These are phyloP conservation scores for Helichrysum umbraculigerum DNA, from an alignment of 129 eudicot species.

Conservation along the genomic window DNA sequence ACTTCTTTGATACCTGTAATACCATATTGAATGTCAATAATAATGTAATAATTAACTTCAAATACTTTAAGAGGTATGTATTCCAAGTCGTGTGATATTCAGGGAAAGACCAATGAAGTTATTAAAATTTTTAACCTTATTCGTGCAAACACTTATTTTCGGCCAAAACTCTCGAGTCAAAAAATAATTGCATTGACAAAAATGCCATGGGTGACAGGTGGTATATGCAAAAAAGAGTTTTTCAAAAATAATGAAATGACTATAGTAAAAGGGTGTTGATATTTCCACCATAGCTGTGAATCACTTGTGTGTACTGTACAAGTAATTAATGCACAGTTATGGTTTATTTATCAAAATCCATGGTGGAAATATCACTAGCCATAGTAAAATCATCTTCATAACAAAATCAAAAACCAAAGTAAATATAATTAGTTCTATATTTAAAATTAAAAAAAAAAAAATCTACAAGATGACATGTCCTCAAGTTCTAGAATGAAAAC, in stretches of 20 bases:
- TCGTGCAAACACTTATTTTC: not conserved
- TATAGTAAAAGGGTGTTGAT: too few relatives aligned
- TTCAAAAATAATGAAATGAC: not conserved
- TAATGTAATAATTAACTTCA: not conserved
- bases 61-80: not conserved
- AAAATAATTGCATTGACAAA: not conserved
- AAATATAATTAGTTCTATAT: not conserved
- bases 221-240: conserved; percentile 1
- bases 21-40: conserved; percentile 7
- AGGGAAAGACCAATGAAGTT: conserved; percentile 3
- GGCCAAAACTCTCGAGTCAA: conserved; percentile 5
- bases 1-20: conserved; percentile 79
- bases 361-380: too few relatives aligned
- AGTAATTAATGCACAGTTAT: too few relatives aligned
- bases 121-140: not conserved
- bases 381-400: not conserved
- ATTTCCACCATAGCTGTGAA: too few relatives aligned
- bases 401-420: not conserved
- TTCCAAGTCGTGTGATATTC: conserved; percentile 6
- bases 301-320: too few relatives aligned
- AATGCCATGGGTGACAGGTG: conserved; percentile 5
- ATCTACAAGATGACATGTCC: not conserved
- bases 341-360: too few relatives aligned
- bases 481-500: not conserved
- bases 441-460: not conserved